Evolutionary conservation across 306 rosid genomes (phyloP).

Genomic region (Ceratonia siliqua): DNA sequence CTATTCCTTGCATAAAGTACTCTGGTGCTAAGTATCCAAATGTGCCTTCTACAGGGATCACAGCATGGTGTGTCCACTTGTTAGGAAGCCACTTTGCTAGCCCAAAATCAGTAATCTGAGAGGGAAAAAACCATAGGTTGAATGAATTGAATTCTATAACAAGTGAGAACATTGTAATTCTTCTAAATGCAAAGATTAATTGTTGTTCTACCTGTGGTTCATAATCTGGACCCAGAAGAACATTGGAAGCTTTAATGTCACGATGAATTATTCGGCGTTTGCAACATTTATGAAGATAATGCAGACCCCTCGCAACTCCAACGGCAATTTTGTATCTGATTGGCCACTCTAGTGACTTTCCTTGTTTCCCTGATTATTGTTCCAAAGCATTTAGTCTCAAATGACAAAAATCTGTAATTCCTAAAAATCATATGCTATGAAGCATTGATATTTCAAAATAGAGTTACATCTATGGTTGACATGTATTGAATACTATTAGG

Average conservation of each 20-base stretch:
- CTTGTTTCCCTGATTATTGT: slow-evolving; percentile 55
- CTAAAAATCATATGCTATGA: too few relatives aligned
- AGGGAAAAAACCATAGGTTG: neutral
- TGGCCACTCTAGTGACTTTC: slow-evolving; percentile 68
- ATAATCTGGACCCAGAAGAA: slow-evolving; percentile 89
- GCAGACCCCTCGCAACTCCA: slow-evolving; percentile 91
- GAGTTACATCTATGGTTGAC: too few relatives aligned
- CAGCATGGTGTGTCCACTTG: slow-evolving; percentile 97
- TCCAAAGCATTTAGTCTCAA: slow-evolving; percentile 6
- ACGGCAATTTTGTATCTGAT: slow-evolving; percentile 74
- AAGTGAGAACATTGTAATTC: neutral
- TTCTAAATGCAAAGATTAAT: neutral
- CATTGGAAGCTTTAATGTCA: slow-evolving; percentile 93
- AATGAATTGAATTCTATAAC: neutral
- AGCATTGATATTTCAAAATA: too few relatives aligned
- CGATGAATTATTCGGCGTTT: slow-evolving; percentile 89
- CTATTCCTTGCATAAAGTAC: slow-evolving; percentile 91
- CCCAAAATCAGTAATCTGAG: slow-evolving; percentile 88
- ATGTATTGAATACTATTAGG: too few relatives aligned
- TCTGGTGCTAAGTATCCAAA: slow-evolving; percentile 96
- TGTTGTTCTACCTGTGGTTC: slow-evolving; percentile 75
- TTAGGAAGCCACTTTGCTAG: slow-evolving; percentile 99
- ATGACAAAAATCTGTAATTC: neutral
- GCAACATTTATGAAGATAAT: slow-evolving; percentile 88
- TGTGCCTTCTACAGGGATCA: slow-evolving; percentile 89